Base-by-base conservation (phyloP, 208 protist genomes). In the Leishmania mexicana region DNA sequence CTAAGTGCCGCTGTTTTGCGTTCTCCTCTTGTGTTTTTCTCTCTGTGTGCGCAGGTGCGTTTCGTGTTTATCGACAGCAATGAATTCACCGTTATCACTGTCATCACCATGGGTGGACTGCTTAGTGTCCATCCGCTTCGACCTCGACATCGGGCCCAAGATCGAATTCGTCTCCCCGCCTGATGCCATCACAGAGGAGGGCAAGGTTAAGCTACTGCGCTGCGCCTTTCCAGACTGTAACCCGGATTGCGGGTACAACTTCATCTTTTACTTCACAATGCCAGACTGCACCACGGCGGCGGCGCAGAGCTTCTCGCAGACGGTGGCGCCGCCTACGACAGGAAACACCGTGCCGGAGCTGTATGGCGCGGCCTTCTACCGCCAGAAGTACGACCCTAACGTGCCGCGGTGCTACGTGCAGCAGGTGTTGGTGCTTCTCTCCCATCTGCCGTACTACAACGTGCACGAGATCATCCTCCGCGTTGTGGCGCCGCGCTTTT, bases 191-290 rank as follows among this genome's bases (percentile, higher is more conserved):
- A 92, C 76, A 40, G 84, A 89, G 31, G 89, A 93, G 28, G 92
- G 90, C 11, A 88, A 92, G 76, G 49, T 70, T 28, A 75, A 82
- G 40, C 47, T 96, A 10, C 81, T 94, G 28, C 89, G 87, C 62
- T 81, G 75, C 51, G 93, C 93, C 31, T 97, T 97, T 79, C 94
- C 94, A 21, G 94, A 97, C 81, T 95, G 91, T 87, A 97, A 96
- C 86, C 88, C 90, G 1, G 89, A 96, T 73, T 89, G 87, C 74
- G 90, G 79, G n/a, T 92, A 96, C 83, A 92, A 97, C 79, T 94
- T 95, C 65, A 95, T 97, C 78, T 97, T 95, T 75, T 92, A 89
- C 76, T 96, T 97, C 87, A 90, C 83, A 15, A 89, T 96, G 79
- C 87, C 83, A 24, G 92, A 96, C 78, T 90, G 86, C 83, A 91